Evolutionary conservation across 495 filamentous ascomycete genomes (phyloP).

Genomic region (Xylaria venustula): DNA sequence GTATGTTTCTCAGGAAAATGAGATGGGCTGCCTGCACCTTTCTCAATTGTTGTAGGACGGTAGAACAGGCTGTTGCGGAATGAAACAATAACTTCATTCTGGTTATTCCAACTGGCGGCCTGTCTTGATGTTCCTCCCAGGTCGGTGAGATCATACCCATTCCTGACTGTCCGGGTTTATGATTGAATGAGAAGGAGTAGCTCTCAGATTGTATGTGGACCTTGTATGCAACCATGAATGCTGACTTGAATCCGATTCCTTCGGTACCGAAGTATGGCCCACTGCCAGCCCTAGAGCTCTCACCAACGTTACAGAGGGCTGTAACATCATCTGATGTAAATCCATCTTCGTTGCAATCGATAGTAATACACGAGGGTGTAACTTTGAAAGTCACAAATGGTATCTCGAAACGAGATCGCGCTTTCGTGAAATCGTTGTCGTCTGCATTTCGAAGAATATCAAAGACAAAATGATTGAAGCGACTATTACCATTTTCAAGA

Average conservation of each 20-base stretch:
- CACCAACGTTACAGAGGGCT: slow-evolving; percentile 36
- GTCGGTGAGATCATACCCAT: slow-evolving; percentile 41
- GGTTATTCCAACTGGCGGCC: slow-evolving; percentile 22
- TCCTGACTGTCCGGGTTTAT: slow-evolving; percentile 27
- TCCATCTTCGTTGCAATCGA: slow-evolving; percentile 51
- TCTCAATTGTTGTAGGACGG: slow-evolving; percentile 29
- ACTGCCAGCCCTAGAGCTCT: slow-evolving; percentile 38
- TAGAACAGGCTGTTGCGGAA: slow-evolving; percentile 15
- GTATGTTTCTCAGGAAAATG: slow-evolving; percentile 39
- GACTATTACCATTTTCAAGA: slow-evolving; percentile 35
- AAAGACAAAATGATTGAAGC: slow-evolving; percentile 30
- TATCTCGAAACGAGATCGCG: not conserved
- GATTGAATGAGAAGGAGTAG: slow-evolving; percentile 46
- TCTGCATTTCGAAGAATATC: slow-evolving; percentile 47
- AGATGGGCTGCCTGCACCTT: slow-evolving; percentile 35
- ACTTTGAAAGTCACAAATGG: slow-evolving; percentile 37
- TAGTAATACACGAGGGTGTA: slow-evolving; percentile 26
- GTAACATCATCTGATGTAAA: slow-evolving; percentile 34
- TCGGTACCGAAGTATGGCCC: slow-evolving; percentile 51
- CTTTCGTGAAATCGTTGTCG: slow-evolving; percentile 34
- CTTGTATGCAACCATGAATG: slow-evolving; percentile 48
- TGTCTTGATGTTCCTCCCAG: slow-evolving; percentile 30
- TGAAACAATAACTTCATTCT: slow-evolving; percentile 34
- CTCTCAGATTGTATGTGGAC: slow-evolving; percentile 47
- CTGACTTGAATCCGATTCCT: slow-evolving; percentile 54